Conservation (phyloP, 2,329 filamentous ascomycete genomes). For the Colletotrichum nymphaeae region DNA sequence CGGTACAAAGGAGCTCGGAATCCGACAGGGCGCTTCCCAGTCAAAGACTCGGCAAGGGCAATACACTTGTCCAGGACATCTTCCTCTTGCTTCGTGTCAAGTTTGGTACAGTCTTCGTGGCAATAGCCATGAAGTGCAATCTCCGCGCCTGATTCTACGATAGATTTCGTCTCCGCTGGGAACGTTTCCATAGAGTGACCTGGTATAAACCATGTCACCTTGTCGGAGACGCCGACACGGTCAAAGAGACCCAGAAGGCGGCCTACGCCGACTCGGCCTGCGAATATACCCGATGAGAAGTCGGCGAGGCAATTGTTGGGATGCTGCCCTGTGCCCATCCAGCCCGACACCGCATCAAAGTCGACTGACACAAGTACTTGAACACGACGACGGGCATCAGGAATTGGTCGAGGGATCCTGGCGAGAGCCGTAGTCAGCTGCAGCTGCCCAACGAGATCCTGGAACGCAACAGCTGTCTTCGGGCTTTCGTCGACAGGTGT, state of each 20-base stretch:
- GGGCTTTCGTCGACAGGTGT: background rate
- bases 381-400: constrained; percentile 35
- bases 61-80: constrained; percentile 55
- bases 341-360: constrained; percentile 65
- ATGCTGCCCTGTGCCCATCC: constrained; percentile 63
- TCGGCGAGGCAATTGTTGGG: constrained; percentile 61
- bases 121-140: constrained; percentile 61
- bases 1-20: constrained; percentile 63
- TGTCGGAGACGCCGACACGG: constrained; percentile 56
- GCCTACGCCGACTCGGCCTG: constrained; percentile 60
- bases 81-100: constrained; percentile 56
- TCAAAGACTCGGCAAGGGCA: constrained; percentile 49
- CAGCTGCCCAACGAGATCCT: background rate
- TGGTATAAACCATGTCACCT: constrained; percentile 63
- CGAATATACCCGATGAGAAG: constrained; percentile 61
- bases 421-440: background rate
- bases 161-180: constrained; percentile 51
- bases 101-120: constrained; percentile 57
- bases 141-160: constrained; percentile 56
- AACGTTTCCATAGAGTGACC: constrained; percentile 62
- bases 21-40: constrained; percentile 54
- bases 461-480: background rate
- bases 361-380: constrained; percentile 51
- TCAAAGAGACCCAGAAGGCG: constrained; percentile 59
- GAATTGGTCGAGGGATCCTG: background rate